These are phyloP conservation scores for Lathyrus oleraceus DNA, from an alignment of 306 rosid genomes.

Conservation along the genomic window DNA sequence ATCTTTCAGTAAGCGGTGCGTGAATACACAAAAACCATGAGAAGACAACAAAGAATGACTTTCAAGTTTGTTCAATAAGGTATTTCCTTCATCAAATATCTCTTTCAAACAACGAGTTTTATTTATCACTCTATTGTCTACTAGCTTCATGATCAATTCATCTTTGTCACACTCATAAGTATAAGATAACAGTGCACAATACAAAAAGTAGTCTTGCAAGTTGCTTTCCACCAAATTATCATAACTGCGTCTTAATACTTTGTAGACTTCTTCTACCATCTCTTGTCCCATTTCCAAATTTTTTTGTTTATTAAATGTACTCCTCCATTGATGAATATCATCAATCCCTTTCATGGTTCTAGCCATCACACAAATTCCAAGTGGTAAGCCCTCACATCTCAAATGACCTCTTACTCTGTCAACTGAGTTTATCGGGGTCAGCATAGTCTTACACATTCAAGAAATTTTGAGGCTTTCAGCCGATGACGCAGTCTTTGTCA, in stretches of 20 bases:
- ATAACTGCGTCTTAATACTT: constrained; percentile 29
- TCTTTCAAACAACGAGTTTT: background rate
- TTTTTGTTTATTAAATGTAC: background rate
- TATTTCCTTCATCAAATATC: background rate
- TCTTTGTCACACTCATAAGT: background rate
- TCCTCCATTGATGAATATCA: background rate
- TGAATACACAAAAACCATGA: background rate
- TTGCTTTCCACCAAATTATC: background rate
- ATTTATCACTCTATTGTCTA: background rate
- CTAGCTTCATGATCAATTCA: background rate
- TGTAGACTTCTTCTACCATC: constrained; percentile 22
- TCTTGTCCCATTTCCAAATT: background rate
- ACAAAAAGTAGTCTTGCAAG: constrained; percentile 31
- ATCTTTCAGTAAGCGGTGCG: background rate
- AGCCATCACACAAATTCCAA: constrained; percentile 21
- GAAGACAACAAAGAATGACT: background rate
- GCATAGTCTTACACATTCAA: background rate
- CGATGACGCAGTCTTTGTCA: background rate
- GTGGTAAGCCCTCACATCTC: constrained; percentile 2
- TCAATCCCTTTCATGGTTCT: background rate
- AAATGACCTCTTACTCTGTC: background rate
- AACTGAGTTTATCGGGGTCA: background rate
- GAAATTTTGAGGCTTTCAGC: no score
- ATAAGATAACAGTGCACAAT: background rate
- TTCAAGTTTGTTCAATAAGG: background rate